These are phyloP conservation scores for Laburnicola sp. DNA, from an alignment of 2,329 filamentous ascomycete genomes.

Conservation along the genomic window DNA sequence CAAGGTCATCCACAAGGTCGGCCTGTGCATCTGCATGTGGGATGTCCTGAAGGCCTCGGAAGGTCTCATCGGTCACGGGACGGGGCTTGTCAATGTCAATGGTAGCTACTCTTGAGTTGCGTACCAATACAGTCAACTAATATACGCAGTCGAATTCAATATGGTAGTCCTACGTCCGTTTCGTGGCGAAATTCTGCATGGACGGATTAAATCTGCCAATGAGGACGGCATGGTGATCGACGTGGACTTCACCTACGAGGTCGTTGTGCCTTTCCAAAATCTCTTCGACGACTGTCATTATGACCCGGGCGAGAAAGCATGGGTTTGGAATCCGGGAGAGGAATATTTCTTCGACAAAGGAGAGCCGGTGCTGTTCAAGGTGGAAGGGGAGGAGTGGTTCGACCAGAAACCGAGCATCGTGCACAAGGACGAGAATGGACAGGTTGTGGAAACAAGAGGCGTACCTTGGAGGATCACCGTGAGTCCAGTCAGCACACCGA, in stretches of 20 bases:
- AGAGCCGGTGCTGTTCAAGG: slow-evolving; percentile 83
- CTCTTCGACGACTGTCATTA: slow-evolving; percentile 59
- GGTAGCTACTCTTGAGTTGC: slow-evolving; percentile 53
- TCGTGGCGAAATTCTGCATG: slow-evolving; percentile 88
- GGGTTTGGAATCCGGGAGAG: slow-evolving; percentile 78
- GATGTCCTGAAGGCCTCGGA: slow-evolving; percentile 88
- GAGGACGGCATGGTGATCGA: slow-evolving; percentile 75
- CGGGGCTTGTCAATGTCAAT: slow-evolving; percentile 91
- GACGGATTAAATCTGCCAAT: slow-evolving; percentile 75
- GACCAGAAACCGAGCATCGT: slow-evolving; percentile 84
- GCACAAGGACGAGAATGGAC: slow-evolving; percentile 66
- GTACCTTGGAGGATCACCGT: slow-evolving; percentile 70
- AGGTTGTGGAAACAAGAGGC: slow-evolving; percentile 60
- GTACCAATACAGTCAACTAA: slow-evolving; percentile 3
- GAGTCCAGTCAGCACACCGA: slow-evolving; percentile 16
- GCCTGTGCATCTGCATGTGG: slow-evolving; percentile 90
- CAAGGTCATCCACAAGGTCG: slow-evolving; percentile 94
- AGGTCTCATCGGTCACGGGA: slow-evolving; percentile 89
- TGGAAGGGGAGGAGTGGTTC: slow-evolving; percentile 87
- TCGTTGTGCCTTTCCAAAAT: slow-evolving; percentile 66
- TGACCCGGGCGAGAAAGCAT: slow-evolving; percentile 74
- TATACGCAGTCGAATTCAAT: slow-evolving; percentile 76
- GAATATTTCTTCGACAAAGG: slow-evolving; percentile 86
- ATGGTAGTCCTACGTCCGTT: slow-evolving; percentile 94
- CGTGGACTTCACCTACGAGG: slow-evolving; percentile 92